Evolutionary conservation across 176 grass and related monocot species (phyloP).

Genomic region (Oryza meridionalis): DNA sequence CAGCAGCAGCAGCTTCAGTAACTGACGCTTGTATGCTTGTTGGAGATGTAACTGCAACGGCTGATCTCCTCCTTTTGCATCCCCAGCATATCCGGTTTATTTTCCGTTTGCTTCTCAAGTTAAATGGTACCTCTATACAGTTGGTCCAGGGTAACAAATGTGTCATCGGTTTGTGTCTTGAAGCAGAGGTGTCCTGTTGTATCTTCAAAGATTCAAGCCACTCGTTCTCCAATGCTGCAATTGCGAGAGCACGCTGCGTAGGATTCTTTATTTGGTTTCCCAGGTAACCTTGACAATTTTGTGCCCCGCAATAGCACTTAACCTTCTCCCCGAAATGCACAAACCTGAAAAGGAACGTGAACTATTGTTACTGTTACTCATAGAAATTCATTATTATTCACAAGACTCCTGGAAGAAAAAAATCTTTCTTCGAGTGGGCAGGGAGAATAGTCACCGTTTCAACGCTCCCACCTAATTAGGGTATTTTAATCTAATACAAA

Average conservation of each 20-base stretch:
- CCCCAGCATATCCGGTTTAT: conserved; percentile 55
- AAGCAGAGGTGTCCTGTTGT: background rate
- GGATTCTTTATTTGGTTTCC: conserved; percentile 81
- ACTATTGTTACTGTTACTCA: background rate
- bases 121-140: conserved; percentile 65
- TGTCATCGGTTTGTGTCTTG: conserved; percentile 38
- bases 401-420: background rate
- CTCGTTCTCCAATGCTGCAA: background rate
- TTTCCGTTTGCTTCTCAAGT: conserved; percentile 61
- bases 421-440: background rate
- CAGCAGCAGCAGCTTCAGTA: conserved; percentile 1
- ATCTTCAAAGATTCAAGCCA: background rate
- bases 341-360: conserved; percentile 57
- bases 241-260: conserved; percentile 14
- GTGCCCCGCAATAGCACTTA: conserved; percentile 70
- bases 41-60: conserved; percentile 21
- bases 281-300: conserved; percentile 83
- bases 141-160: conserved; percentile 56
- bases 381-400: conserved; percentile 1
- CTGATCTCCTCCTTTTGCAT: conserved; percentile 61
- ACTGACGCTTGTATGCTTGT: background rate
- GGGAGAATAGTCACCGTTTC: background rate
- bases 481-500: background rate
- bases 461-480: background rate
- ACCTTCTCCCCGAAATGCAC: conserved; percentile 96